These are phyloP conservation scores for Eucalyptus virginea DNA, from an alignment of 345 rosid species.

Conservation along the genomic window DNA sequence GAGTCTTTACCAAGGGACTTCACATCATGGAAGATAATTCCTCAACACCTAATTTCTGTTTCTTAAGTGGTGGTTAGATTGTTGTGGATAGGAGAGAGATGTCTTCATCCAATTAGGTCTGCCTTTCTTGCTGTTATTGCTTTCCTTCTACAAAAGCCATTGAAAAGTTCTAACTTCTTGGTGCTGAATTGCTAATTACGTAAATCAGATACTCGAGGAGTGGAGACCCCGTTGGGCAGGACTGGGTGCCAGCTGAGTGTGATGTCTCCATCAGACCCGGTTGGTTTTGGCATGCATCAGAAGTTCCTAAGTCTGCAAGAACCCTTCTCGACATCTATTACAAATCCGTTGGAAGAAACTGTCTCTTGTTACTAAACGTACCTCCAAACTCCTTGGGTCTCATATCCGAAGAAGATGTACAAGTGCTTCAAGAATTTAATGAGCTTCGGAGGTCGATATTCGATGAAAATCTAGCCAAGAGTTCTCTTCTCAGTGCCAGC, in stretches of 20 bases:
- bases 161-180: not conserved
- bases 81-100: not conserved
- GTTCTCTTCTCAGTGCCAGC: conserved; percentile 33
- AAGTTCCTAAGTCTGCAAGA: conserved; percentile 60
- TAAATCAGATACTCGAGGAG: conserved; percentile 32
- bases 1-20: not conserved
- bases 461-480: conserved; percentile 41
- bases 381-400: conserved; percentile 89
- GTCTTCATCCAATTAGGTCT: not conserved
- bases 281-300: conserved; percentile 95
- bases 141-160: not conserved
- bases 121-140: not conserved
- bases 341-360: conserved; percentile 76
- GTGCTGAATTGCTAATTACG: not conserved
- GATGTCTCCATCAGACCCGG: conserved; percentile 88
- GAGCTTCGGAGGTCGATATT: conserved; percentile 46
- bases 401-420: conserved; percentile 56
- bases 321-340: conserved; percentile 70
- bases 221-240: conserved; percentile 63
- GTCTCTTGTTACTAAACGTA: conserved; percentile 59
- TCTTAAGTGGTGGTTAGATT: not conserved
- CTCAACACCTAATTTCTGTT: not conserved
- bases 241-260: conserved; percentile 91
- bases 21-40: not conserved
- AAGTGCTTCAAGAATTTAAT: conserved; percentile 56